These are phyloP conservation scores for Pythium catenulatum DNA, from an alignment of 352 stramenopile species.

Conservation along the genomic window DNA sequence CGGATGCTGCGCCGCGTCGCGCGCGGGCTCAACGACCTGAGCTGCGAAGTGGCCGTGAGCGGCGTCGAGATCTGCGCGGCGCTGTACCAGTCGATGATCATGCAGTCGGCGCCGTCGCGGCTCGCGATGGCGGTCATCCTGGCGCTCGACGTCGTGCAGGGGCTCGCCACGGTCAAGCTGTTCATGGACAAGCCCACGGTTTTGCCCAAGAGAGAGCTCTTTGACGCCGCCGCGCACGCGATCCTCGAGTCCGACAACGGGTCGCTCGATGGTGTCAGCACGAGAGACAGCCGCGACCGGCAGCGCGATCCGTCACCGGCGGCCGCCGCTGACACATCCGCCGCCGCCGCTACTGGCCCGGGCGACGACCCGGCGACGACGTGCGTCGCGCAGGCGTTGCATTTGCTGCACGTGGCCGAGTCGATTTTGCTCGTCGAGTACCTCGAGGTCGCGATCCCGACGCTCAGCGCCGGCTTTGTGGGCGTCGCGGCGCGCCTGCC, in stretches of 20 bases:
- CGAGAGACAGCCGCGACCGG: no score
- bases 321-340: no score
- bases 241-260: not conserved
- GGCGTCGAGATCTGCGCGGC: conserved; percentile 44
- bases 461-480: conserved; percentile 23
- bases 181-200: conserved; percentile 24
- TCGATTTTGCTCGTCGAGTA: conserved; percentile 54
- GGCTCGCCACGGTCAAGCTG: conserved; percentile 6
- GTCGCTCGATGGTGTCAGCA: not conserved
- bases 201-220: not conserved
- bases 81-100: conserved; percentile 58
- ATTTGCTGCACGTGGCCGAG: conserved; percentile 28
- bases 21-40: conserved; percentile 12
- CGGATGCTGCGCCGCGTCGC: not conserved
- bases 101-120: conserved; percentile 39
- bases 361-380: no score
- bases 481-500: conserved; percentile 3
- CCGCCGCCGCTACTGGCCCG: no score
- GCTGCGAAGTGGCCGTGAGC: conserved; percentile 32
- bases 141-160: conserved; percentile 23
- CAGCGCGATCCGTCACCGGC: no score
- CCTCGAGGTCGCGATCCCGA: conserved; percentile 34
- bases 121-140: conserved; percentile 22
- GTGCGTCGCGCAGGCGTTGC: no score
- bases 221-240: no score